A percentile compares a stretch with the other conserved stretches of the same genome.
These are phyloP conservation scores for Diaporthe nobilis DNA, from an alignment of 2,329 filamentous ascomycete species.

Conservation along the genomic window DNA sequence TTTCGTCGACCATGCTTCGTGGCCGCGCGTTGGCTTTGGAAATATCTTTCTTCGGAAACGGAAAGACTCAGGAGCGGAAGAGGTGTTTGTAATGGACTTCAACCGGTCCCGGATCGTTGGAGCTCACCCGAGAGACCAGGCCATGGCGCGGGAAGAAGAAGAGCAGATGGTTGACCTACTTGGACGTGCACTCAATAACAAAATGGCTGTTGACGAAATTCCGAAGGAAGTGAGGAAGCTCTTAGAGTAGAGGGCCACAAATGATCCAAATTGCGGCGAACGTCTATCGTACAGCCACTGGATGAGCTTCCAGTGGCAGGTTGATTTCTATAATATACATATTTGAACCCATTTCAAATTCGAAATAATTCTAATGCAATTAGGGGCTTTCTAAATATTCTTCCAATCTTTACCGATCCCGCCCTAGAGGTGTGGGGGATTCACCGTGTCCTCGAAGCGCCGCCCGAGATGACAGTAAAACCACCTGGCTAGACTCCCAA, in stretches of 20 bases:
- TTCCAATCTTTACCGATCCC: too few species aligned
- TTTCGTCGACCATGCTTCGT: not conserved
- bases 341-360: too few species aligned
- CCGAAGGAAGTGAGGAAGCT: slow-evolving; percentile 1
- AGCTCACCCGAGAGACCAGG: not conserved
- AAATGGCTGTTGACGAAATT: not conserved
- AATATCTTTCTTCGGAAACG: not conserved
- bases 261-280: too few species aligned
- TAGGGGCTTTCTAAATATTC: too few species aligned
- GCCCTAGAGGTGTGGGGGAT: too few species aligned
- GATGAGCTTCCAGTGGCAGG: too few species aligned
- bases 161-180: not conserved
- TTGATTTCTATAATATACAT: too few species aligned
- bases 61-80: not conserved
- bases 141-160: not conserved
- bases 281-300: too few species aligned
- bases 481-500: too few species aligned
- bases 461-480: too few species aligned
- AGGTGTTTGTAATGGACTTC: not conserved
- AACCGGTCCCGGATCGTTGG: not conserved
- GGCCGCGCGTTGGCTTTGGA: not conserved
- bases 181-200: not conserved
- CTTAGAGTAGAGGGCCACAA: not conserved
- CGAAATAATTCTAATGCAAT: too few species aligned
- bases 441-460: too few species aligned